phyloP scores from a whole-genome alignment of 768 basidiomycete species.

The Kondoa subrosea region DNA sequence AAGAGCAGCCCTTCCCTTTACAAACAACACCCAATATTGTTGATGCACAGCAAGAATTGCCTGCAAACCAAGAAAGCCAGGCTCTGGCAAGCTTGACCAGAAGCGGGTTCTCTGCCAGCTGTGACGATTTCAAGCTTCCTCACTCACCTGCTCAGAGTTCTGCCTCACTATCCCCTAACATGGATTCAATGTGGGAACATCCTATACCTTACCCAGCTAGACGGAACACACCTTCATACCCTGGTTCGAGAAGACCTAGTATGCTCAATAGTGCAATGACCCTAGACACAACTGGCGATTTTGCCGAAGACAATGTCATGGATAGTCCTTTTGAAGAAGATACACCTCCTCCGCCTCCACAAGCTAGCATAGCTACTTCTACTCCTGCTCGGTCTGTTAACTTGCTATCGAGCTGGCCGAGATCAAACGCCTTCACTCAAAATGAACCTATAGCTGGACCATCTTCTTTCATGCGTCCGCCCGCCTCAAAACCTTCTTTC shows the following conservation, averaged over 20 bases:
- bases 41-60: too few relatives aligned
- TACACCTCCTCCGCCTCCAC: background rate
- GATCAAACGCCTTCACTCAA: too few relatives aligned
- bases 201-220: background rate
- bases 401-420: too few relatives aligned
- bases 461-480: background rate
- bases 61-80: too few relatives aligned
- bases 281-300: background rate
- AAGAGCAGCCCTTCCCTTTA: too few relatives aligned
- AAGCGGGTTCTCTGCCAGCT: background rate
- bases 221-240: background rate
- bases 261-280: background rate
- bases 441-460: background rate
- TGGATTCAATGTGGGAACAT: too few relatives aligned
- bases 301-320: background rate
- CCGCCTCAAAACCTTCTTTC: background rate
- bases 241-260: background rate
- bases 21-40: too few relatives aligned
- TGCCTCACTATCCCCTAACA: background rate
- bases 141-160: background rate
- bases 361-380: background rate
- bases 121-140: background rate
- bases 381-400: too few relatives aligned
- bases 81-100: background rate
- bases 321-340: background rate